phyloP scores from a whole-genome alignment of 495 filamentous ascomycete species.

The Penicillium salamii region DNA sequence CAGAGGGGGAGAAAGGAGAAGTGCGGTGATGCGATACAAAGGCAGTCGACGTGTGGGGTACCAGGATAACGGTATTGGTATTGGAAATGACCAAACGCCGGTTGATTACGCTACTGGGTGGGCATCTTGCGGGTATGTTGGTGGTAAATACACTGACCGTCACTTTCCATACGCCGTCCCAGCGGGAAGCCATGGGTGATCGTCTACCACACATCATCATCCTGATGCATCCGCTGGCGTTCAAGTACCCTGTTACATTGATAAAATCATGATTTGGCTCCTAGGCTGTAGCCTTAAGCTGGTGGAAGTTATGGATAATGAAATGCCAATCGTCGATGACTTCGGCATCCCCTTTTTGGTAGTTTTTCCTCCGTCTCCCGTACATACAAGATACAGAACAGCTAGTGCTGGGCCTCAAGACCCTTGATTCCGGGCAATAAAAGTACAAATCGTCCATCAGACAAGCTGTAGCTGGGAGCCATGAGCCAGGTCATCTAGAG shows the following conservation, averaged over 20 bases:
- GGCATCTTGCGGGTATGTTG: not conserved
- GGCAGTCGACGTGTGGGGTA: constrained; percentile 23
- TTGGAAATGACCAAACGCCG: constrained; percentile 5
- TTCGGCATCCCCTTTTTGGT: no score
- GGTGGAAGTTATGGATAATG: no score
- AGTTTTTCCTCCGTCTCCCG: no score
- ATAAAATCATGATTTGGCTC: not conserved
- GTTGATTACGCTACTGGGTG: not conserved
- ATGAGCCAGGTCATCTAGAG: not conserved
- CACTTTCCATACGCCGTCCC: not conserved
- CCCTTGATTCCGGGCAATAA: not conserved
- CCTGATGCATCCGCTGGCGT: constrained; percentile 9
- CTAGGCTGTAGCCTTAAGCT: no score
- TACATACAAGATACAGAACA: not conserved
- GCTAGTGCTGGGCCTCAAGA: not conserved
- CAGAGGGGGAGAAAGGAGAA: constrained; percentile 22
- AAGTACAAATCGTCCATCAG: not conserved
- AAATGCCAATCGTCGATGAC: no score
- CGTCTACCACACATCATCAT: constrained; percentile 21
- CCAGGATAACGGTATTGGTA: constrained; percentile 10
- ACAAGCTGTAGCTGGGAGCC: not conserved
- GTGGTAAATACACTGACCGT: constrained; percentile 2
- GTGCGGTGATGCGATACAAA: constrained; percentile 34
- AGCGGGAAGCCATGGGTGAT: constrained; percentile 23
- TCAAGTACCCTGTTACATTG: not conserved